Evolutionary conservation across 2,329 filamentous ascomycete species (phyloP).

Genomic region (Periconia digitata): DNA sequence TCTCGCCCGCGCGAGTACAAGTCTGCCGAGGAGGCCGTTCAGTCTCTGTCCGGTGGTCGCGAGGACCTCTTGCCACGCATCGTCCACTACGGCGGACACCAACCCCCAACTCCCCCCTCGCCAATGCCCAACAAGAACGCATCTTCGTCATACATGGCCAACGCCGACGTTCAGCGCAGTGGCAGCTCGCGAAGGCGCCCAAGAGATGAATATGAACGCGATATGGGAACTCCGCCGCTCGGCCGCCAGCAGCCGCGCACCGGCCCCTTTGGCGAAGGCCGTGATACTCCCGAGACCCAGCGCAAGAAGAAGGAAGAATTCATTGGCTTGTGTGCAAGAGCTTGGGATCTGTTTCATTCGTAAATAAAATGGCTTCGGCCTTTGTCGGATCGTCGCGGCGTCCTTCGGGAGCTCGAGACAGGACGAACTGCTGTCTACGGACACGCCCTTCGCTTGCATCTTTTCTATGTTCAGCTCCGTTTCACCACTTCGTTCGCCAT

Average conservation of each 20-base stretch:
- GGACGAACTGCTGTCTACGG: conserved; percentile 15
- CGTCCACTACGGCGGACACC: conserved; percentile 92
- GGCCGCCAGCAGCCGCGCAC: conserved; percentile 58
- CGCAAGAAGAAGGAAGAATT: conserved; percentile 92
- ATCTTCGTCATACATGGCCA: conserved; percentile 31
- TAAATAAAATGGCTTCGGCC: conserved; percentile 43
- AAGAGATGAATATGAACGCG: conserved; percentile 85
- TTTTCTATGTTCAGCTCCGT: conserved; percentile 19
- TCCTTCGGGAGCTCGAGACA: conserved; percentile 12
- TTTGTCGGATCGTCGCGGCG: conserved; percentile 11
- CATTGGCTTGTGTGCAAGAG: conserved; percentile 78
- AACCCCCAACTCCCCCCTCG: conserved; percentile 88
- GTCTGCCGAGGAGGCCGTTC: conserved; percentile 93
- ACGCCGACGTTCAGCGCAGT: conserved; percentile 47
- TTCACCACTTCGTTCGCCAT: conserved; percentile 1
- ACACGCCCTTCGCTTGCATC: conserved; percentile 24
- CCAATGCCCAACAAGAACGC: conserved; percentile 58
- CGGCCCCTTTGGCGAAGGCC: conserved; percentile 75
- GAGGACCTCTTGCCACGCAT: conserved; percentile 90
- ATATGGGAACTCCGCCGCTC: conserved; percentile 82
- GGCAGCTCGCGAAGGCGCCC: conserved; percentile 72
- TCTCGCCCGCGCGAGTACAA: conserved; percentile 80
- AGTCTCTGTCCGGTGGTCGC: conserved; percentile 85
- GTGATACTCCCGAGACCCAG: conserved; percentile 81
- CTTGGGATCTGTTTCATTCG: conserved; percentile 97